Conservation (phyloP, 352 stramenopile genomes). For the Labyrinthula sp. region DNA sequence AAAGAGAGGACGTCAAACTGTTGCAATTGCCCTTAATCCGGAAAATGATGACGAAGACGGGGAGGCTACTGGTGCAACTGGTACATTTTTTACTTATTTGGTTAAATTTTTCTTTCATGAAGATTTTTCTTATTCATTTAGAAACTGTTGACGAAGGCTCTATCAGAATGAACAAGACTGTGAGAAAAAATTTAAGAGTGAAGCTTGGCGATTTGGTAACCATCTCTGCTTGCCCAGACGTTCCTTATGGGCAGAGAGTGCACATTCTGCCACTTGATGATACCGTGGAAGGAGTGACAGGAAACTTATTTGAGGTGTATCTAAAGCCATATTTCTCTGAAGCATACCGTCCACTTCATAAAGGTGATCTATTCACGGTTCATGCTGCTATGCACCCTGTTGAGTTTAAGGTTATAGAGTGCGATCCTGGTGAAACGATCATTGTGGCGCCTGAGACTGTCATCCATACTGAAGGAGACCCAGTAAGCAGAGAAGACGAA, state of each 20-base stretch:
- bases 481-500: constrained; percentile 91
- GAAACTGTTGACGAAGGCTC: constrained; percentile 77
- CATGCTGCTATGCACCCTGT: constrained; percentile 94
- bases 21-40: constrained; percentile 89
- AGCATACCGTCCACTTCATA: constrained; percentile 93
- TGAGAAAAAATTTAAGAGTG: constrained; percentile 94
- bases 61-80: too few species aligned
- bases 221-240: constrained; percentile 73
- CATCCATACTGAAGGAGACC: constrained; percentile 97
- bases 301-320: constrained; percentile 99
- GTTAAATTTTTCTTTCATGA: too few species aligned
- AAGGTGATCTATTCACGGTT: constrained; percentile 95
- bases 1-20: constrained; percentile 92
- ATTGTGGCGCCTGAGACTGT: constrained; percentile 96
- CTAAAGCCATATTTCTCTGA: constrained; percentile 99
- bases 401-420: constrained; percentile 99
- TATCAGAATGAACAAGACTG: constrained; percentile 96
- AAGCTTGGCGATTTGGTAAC: constrained; percentile 90
- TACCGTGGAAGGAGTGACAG: constrained; percentile 97
- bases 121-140: too few species aligned
- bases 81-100: too few species aligned
- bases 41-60: constrained; percentile 78
- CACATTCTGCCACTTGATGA: constrained; percentile 95
- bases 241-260: constrained; percentile 93
- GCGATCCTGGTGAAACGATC: constrained; percentile 83